Conservation (phyloP, 1,284 basidiomycete genomes). For the Melampsora larici-populina region DNA sequence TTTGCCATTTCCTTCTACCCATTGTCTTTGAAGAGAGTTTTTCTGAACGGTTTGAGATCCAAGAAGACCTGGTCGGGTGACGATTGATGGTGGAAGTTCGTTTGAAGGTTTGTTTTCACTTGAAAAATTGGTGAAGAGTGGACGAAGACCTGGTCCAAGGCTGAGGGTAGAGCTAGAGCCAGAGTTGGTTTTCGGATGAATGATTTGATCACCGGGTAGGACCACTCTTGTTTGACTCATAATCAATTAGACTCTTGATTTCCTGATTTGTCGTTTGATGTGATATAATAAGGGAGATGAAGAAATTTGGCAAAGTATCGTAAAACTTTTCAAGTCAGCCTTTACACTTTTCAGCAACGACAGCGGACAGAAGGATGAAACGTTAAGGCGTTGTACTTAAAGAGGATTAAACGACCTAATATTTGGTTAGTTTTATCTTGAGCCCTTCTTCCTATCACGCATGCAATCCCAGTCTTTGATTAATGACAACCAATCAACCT, state of each 20-base stretch:
- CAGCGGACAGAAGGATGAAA: no score
- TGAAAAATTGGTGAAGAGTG: neutral
- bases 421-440: no score
- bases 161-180: conserved; percentile 8
- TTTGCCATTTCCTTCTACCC: conserved; percentile 35
- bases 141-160: conserved; percentile 23
- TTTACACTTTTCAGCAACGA: no score
- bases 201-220: conserved; percentile 31
- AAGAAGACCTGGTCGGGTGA: conserved; percentile 24
- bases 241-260: neutral
- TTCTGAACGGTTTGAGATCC: conserved; percentile 18
- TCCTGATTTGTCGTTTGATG: no score
- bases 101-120: neutral
- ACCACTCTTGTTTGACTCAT: conserved; percentile 8
- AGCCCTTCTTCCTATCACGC: no score
- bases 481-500: neutral
- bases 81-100: conserved; percentile 15
- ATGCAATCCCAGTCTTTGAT: neutral
- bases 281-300: no score
- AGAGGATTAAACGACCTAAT: no score
- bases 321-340: no score
- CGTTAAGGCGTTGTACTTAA: no score
- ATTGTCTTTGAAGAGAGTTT: conserved; percentile 6
- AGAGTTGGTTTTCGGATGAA: neutral
- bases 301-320: no score